Evolutionary conservation across 768 basidiomycete species (phyloP), one percentile per base, ranked within the genome.

Genomic region (Tulasnella sp.): DNA sequence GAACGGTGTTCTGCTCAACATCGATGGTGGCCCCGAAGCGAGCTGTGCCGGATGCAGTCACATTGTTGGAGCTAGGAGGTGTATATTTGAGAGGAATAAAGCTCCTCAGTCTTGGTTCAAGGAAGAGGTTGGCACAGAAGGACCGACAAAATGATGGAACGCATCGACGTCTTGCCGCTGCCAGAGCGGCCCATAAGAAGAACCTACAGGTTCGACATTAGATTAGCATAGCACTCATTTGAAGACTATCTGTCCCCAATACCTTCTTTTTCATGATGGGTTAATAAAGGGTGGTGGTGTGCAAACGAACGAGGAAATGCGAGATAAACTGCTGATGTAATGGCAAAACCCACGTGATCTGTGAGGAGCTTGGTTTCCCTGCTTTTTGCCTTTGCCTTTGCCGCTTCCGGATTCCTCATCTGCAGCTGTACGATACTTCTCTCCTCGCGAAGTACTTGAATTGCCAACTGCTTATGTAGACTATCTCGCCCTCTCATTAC

Each of bases 21-120:
- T 98, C 96, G 75, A 98, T 96, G 9, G 97, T 99, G 19, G 96
- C 95, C 34, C 95, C 95, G 36, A 99, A 86, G 19, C 95, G 87
- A 65, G 91, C 85, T 1, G 96, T 98, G 73, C 95, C 84, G 41
- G 92, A 91, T 1, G 97, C 95, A 34, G 71, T 72, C 22, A 94
- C 92, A 77, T 96, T 94, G 79, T 96, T 96, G 52, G 94, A 94
- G 79, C 94, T 96, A 77, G n/a, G 64, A 67, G 69, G 44, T 14
- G 16, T 11, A 59, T 39, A 19, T 22, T 34, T 69, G 44, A 66
- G 67, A 6, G 39, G 22, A 44, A 12, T 17, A 69, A 76, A 77
- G 22, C 2, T 36, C 35, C 17, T 36, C n/a, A 65, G 64, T 36
- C 19, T 74, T 62, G 59, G 36, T 66, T 75, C 67, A 69, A 40